Evolutionary conservation across 2,329 filamentous ascomycete genomes (phyloP).

Genomic region (Aspergillus fischeri): DNA sequence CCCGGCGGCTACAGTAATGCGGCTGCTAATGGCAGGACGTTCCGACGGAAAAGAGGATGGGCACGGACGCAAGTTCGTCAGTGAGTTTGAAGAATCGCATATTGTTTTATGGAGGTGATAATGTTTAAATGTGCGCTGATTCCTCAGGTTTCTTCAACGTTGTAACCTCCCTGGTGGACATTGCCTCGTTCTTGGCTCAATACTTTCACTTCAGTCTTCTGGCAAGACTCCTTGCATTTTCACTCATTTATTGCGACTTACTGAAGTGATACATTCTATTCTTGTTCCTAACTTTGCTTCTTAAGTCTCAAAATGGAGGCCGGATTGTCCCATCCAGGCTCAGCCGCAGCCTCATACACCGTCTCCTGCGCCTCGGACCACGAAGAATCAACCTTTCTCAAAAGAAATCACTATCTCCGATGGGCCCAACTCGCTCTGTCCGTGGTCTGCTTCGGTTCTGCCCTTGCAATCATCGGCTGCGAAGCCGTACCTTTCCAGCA

Average conservation of each 20-base stretch:
- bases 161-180: not conserved
- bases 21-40: not conserved
- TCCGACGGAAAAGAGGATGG: not conserved
- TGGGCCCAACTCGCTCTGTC: constrained; percentile 33
- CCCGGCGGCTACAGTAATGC: not conserved
- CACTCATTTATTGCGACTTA: not conserved
- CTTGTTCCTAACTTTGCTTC: not conserved
- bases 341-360: not conserved
- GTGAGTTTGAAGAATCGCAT: not conserved
- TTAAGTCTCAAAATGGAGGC: not conserved
- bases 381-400: constrained; percentile 35
- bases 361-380: constrained; percentile 30
- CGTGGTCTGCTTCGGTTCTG: constrained; percentile 24
- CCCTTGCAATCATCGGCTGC: constrained; percentile 32
- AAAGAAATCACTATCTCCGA: constrained; percentile 29
- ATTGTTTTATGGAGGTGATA: not conserved
- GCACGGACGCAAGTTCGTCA: not conserved
- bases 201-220: not conserved
- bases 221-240: not conserved
- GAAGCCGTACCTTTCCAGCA: constrained; percentile 37
- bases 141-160: not conserved
- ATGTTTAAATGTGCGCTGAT: not conserved
- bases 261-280: not conserved
- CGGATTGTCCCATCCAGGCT: constrained; percentile 23
- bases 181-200: not conserved